A percentile compares a stretch with the other conserved stretches of the same genome.
Conservation (phyloP, 2,329 filamentous ascomycete species). For the Elsinoe australis region DNA sequence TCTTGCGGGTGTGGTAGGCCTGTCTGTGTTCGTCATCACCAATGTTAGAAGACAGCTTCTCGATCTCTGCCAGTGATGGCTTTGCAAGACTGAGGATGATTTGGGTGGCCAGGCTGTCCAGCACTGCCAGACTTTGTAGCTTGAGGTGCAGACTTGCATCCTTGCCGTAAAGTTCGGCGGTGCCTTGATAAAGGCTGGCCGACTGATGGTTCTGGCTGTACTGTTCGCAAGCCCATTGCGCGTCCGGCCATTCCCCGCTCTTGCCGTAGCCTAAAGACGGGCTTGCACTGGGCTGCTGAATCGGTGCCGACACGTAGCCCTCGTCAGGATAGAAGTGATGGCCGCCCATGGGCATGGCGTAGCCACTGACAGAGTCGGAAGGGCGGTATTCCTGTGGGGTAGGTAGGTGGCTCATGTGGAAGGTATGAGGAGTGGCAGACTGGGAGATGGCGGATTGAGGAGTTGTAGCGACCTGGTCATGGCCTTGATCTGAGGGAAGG, state of each 20-base stretch:
- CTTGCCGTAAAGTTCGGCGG: slow-evolving; percentile 28
- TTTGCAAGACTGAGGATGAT: slow-evolving; percentile 52
- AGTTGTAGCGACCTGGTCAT: slow-evolving; percentile 2
- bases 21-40: slow-evolving; percentile 49
- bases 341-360: neutral
- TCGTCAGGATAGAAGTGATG: slow-evolving; percentile 7
- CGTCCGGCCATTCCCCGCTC: slow-evolving; percentile 12
- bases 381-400: slow-evolving; percentile 3
- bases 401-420: neutral
- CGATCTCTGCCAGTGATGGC: slow-evolving; percentile 49
- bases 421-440: slow-evolving; percentile 2
- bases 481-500: slow-evolving; percentile 1
- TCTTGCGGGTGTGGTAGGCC: slow-evolving; percentile 55
- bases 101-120: slow-evolving; percentile 55
- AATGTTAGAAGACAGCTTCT: slow-evolving; percentile 49
- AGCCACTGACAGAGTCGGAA: neutral
- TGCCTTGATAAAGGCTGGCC: slow-evolving; percentile 1
- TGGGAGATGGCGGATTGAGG: slow-evolving; percentile 1
- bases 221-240: slow-evolving; percentile 11
- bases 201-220: neutral
- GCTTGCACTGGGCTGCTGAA: slow-evolving; percentile 1
- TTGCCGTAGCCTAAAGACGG: slow-evolving; percentile 9
- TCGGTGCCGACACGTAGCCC: neutral
- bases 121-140: slow-evolving; percentile 52
- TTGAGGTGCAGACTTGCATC: slow-evolving; percentile 43